Base-by-base conservation (phyloP, 331 rosid genomes). In the Pyracantha coccinea region DNA sequence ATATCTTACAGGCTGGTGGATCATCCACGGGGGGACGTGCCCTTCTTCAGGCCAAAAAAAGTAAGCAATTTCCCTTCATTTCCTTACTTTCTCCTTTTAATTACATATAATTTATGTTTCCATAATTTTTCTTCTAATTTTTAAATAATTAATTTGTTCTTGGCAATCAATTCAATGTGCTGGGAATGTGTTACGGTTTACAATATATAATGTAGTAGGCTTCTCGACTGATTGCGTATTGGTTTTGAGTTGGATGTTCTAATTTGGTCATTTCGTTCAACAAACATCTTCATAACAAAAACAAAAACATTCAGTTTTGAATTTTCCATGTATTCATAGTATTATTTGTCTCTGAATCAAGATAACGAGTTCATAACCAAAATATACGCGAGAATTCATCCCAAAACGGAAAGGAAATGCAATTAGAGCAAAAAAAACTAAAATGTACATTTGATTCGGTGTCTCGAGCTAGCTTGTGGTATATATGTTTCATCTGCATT, bases 41-140 rank as follows among this genome's bases (percentile, higher is more conserved):
- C 77, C 99, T 94, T 70, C 93, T 94, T 45, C 97, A 94, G 76
- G 81, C 87, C 74, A 81, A 75, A 83, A 85, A 86, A 80, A 66
- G 99, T 94, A 84, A 27, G 58, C 19, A 15, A 52, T 15, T 17
- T 50, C n/a, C 1, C 4, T 11, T 4, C 41, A 32, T 1, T 17
- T 25, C 69, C 15, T 55, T 27, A 5, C 25, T n/a, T 1, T 24
- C 2, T 58, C 17, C 12, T 13, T 70, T 32, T 15, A 24, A 25
- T 10, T 59, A 13, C 2, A 12, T 16, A 17, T 57, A 8, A 6
- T 57, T 32, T 31, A 9, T 38, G 4, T 68, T 41, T 55, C 54
- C 50, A n/a, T 72, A 4, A 5, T 67, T 59, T 44, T 58, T 17
- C 20, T 3, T 17, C 24, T 21, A 12, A 1, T 27, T 32, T 21